Evolutionary conservation across 2,329 filamentous ascomycete genomes (phyloP).

Genomic region (Cercospora janseana): DNA sequence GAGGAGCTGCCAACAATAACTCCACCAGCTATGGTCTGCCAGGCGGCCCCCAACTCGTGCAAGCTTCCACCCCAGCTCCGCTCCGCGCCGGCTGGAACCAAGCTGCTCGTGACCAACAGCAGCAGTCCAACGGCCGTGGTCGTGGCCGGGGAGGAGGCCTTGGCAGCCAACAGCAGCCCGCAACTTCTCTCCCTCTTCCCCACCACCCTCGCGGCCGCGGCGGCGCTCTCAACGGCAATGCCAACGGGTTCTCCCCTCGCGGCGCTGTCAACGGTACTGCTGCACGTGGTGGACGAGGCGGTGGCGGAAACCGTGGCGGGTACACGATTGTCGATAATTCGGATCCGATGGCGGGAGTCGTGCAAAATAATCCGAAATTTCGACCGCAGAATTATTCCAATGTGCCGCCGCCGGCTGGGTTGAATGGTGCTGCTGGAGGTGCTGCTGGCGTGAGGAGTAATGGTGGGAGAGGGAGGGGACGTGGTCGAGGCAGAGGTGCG

Average conservation of each 20-base stretch:
- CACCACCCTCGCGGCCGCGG: constrained; percentile 33
- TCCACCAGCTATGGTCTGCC: constrained; percentile 56
- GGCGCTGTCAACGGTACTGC: constrained; percentile 21
- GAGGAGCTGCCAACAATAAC: constrained; percentile 27
- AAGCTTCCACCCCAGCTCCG: constrained; percentile 57
- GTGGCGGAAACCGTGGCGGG: constrained; percentile 43
- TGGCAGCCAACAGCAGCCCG: constrained; percentile 35
- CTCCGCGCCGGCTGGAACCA: constrained; percentile 59
- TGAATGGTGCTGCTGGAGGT: constrained; percentile 45
- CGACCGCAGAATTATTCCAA: constrained; percentile 53
- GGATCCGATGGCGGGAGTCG: constrained; percentile 54
- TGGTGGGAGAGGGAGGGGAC: constrained; percentile 26
- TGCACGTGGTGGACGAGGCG: constrained; percentile 27
- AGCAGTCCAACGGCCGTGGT: constrained; percentile 40
- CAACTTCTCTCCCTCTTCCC: constrained; percentile 42
- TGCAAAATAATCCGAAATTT: constrained; percentile 57
- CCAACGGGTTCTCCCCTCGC: constrained; percentile 24
- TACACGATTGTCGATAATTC: constrained; percentile 50
- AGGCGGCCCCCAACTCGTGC: constrained; percentile 60
- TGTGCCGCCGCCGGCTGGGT: constrained; percentile 58
- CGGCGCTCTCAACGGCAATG: constrained; percentile 34
- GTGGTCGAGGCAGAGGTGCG: constrained; percentile 19
- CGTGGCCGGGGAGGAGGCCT: constrained; percentile 42
- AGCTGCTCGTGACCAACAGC: constrained; percentile 51
- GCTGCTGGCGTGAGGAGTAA: constrained; percentile 29